These are phyloP conservation scores for Carex cristatella DNA, from an alignment of 176 grass and related monocot genomes.

Conservation along the genomic window DNA sequence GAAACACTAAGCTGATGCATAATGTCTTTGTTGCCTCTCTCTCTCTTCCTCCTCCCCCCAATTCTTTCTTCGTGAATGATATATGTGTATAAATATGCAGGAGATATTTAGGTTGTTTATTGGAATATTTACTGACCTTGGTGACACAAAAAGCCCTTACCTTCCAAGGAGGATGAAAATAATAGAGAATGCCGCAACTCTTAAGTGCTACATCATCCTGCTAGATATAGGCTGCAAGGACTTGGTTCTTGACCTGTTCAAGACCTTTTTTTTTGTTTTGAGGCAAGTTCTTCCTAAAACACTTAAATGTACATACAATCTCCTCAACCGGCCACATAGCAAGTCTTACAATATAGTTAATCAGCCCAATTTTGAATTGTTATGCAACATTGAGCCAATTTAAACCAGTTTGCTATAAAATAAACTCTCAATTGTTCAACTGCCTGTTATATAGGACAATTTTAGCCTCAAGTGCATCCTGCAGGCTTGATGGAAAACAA, in stretches of 20 bases:
- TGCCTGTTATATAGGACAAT: not conserved
- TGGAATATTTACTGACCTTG: slow-evolving; percentile 66
- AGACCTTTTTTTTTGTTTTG: slow-evolving; percentile 64
- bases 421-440: not conserved
- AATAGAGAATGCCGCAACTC: slow-evolving; percentile 71
- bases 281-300: slow-evolving; percentile 37
- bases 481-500: slow-evolving; percentile 1
- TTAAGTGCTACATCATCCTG: slow-evolving; percentile 87
- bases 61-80: not conserved
- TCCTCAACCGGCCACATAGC: not conserved
- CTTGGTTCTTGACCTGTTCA: slow-evolving; percentile 81
- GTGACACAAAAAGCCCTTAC: slow-evolving; percentile 73
- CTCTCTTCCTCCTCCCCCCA: not conserved
- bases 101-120: slow-evolving; percentile 92
- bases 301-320: not conserved
- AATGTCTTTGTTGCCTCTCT: not conserved
- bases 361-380: not conserved
- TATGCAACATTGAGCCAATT: not conserved
- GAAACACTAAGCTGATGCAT: not conserved
- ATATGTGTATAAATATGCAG: slow-evolving; percentile 41
- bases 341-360: not conserved
- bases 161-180: slow-evolving; percentile 89
- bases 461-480: not conserved
- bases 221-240: slow-evolving; percentile 76
- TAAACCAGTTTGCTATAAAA: not conserved